phyloP scores from a whole-genome alignment of 495 filamentous ascomycete genomes.

The Penicillium turbatum region DNA sequence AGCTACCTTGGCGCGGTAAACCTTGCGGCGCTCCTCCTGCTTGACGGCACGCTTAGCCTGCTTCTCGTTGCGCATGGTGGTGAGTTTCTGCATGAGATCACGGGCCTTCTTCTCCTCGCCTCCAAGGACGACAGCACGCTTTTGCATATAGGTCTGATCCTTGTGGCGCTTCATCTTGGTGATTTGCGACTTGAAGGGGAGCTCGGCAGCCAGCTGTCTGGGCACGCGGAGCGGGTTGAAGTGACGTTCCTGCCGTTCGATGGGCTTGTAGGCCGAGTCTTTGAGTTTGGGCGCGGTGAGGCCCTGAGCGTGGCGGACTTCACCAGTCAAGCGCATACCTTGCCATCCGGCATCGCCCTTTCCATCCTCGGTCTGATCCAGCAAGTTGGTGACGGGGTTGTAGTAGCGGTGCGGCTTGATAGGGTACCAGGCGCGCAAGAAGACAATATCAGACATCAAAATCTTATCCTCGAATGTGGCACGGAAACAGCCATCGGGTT shows the following conservation, averaged over 20 bases:
- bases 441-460: conserved; percentile 92
- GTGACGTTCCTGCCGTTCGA: conserved; percentile 75
- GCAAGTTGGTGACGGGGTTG: conserved; percentile 90
- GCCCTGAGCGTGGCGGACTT: conserved; percentile 73
- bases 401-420: conserved; percentile 93
- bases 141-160: conserved; percentile 86
- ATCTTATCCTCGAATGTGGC: conserved; percentile 99
- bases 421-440: conserved; percentile 93
- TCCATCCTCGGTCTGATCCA: conserved; percentile 44
- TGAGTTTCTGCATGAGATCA: conserved; percentile 89
- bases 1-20: conserved; percentile 73
- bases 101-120: conserved; percentile 85
- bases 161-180: conserved; percentile 71
- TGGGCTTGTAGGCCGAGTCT: conserved; percentile 75
- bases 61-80: conserved; percentile 87
- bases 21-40: conserved; percentile 78
- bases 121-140: conserved; percentile 80
- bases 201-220: conserved; percentile 71
- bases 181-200: conserved; percentile 93
- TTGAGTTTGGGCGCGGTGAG: conserved; percentile 72
- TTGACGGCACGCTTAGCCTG: conserved; percentile 70
- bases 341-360: conserved; percentile 58
- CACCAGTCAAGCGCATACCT: conserved; percentile 89
- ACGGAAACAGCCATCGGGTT: conserved; percentile 90
- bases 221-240: conserved; percentile 95